Evolutionary conservation across 2,329 filamentous ascomycete genomes (phyloP), one percentile per base, ranked within the genome.

Genomic region (Phialophora macrospora): DNA sequence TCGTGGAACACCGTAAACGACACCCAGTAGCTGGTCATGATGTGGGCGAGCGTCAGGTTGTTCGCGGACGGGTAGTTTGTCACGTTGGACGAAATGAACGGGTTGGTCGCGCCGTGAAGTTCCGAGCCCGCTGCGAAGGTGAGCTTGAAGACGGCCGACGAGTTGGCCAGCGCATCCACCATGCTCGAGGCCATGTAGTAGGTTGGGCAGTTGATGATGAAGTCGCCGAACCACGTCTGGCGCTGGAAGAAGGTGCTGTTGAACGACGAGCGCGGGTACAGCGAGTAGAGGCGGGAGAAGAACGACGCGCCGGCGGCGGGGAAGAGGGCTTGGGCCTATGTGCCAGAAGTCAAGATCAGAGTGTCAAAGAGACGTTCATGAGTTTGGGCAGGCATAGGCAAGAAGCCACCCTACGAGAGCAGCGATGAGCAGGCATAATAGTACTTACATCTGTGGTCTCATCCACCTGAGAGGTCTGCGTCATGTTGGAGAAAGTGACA

Each of bases 171-270:
- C 12, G 54, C 30, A 30, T 63, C 61, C 20, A 63, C 61, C 61
- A 63, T 63, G 52, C 51, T 49, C 30, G 61, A 63, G 4, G 62
- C 62, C 62, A 64, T 64, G 56, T 64, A 64, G 62, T 61, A 61
- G 26, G 62, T 64, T 28, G 62, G 62, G 62, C 78, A 80, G 59
- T 74, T 75, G 69, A 81, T 80, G 41, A 80, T 78, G 66, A 77
- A 80, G 66, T 82, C 80, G 7, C 79, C 79, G 65, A 79, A 82
- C 71, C 75, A 76, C 1, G 73, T 72, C 54, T 75, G 71, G 4
- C 77, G 72, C 58, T 77, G 77, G 66, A 71, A 79, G 65, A 79
- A 75, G 8, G 61, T 63, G 54, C 61, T 63, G 61, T 63, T 63
- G 61, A 63, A 63, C n/a, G 41, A 9, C 44, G 75, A 78, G 1